Evolutionary conservation across 495 filamentous ascomycete species (phyloP), one percentile per base, ranked within the genome.

Genomic region (Apiosordaria backusii): DNA sequence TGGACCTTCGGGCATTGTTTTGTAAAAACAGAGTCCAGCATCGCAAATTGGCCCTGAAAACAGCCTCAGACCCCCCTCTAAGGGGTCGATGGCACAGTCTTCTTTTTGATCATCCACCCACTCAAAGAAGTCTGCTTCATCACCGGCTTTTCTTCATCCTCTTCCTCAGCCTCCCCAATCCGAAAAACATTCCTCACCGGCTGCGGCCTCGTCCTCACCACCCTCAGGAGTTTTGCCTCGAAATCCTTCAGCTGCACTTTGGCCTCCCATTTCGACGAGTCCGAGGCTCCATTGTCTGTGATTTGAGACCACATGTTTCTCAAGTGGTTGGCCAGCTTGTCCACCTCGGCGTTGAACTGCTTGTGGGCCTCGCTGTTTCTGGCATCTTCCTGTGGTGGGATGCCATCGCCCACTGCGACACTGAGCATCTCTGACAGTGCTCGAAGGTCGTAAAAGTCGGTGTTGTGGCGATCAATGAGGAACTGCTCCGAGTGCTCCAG

Each of bases 231-330:
- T 60, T 92, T 83, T 60, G 91, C 87, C 63, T 89, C 82, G 10
- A 97, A 73, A 3, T 86, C 78, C 70, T 95, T 89, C 5, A 96
- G 79, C 23, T 82, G 83, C 55, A 86, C 84, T 73, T 95, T 94
- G 0, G 89, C 88, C 62, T 93, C 84, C 57, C 90, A 88, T 21
- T 90, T 83, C 19, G 86, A 86, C 62, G 92, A 83, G 72, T 89
- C 85, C 6, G 88, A 84, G 24, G 90, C 89, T 25, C 91, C 90
- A 0, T 86, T 83, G 71, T 93, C 91, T 65, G 87, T 80, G 65
- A 98, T 97, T 7, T 80, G 80, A 18, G 83, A 85, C 73, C 88
- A 89, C 55, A 95, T 84, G 22, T 77, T 75, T 68, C 88, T 90
- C 62, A 98, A 78, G 23, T 78, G 78, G 18, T 79, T 73, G 16